Base-by-base conservation (phyloP, 73 alveolate species). In the Blepharisma japonicum region DNA sequence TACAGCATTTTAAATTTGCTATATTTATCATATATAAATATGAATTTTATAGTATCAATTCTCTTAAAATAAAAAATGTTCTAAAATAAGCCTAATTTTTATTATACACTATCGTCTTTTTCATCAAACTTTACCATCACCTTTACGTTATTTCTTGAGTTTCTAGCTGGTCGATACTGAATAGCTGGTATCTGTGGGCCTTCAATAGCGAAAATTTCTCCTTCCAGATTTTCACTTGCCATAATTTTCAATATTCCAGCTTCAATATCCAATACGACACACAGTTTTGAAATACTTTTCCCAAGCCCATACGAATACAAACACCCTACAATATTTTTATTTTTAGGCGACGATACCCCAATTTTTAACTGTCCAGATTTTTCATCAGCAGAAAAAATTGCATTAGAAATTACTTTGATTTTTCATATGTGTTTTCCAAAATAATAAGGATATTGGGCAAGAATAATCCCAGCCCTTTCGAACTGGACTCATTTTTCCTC, bases 361-460 rank as follows among this genome's bases (percentile, higher is more conserved):
- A 61, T 61, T 61, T 61, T 61, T 25, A 61, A 61, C 5, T 8
- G 18, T 39, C 74, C 74, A 20, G 74, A 14, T 18, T n/a, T 61
- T 20, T 61, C 74, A 2, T 61, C 74, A 2, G 14, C 5, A 61
- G 49, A 18, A 61, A 20, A 61, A 61, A 61, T 14, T 14, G 74
- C 14, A 61, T 14, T 25, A 61, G 47, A 14, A n/a, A 61, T 8
- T 14, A 61, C 74, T 4, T 61, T 61, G 25, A 81, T 71, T 47
- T 77, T 51, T 84, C 88, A 81, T 18, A 45, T 71, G 39, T 81
- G 88, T 6, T 81, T 72, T 27, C 88, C 88, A 54, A 81, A 81
- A 11, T 27, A 23, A 21, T 66, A 51, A 6, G 84, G 50, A 47
- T 72, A 45, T 1, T 39, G 21, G 20, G 88, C 80, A 61, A 45